These are phyloP conservation scores for Quercus lobata DNA, from an alignment of 331 rosid species.

Conservation along the genomic window DNA sequence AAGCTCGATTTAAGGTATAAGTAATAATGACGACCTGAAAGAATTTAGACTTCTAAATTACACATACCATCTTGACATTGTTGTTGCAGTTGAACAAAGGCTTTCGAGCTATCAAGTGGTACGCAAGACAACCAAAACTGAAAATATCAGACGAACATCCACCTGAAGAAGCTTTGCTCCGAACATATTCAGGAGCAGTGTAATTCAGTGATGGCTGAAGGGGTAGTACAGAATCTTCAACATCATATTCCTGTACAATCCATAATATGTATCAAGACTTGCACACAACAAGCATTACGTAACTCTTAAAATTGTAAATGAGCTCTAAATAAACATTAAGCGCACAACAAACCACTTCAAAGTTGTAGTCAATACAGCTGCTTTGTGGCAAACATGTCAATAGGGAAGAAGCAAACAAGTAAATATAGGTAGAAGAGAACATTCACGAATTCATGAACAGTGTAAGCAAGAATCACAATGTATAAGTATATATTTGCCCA, in stretches of 20 bases:
- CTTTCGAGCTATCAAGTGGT: constrained; percentile 86
- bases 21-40: not conserved
- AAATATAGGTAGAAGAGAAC: not conserved
- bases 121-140: constrained; percentile 96
- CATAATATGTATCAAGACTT: constrained; percentile 2
- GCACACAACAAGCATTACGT: not conserved
- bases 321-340: not conserved
- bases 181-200: constrained; percentile 93
- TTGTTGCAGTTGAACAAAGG: constrained; percentile 87
- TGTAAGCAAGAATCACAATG: not conserved
- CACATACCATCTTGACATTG: constrained; percentile 91
- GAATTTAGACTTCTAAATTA: constrained; percentile 10
- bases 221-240: constrained; percentile 88
- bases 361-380: not conserved
- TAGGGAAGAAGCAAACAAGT: not conserved
- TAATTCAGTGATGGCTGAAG: constrained; percentile 91
- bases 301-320: not conserved
- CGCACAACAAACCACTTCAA: not conserved
- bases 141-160: constrained; percentile 83
- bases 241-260: constrained; percentile 83
- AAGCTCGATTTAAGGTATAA: not conserved
- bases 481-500: too few relatives aligned
- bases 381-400: constrained; percentile 3
- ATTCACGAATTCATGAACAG: too few relatives aligned
- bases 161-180: constrained; percentile 47